Evolutionary conservation across 1,139 yeast genomes (phyloP), one percentile per base, ranked within the genome.

Genomic region (Candida labiduridarum): DNA sequence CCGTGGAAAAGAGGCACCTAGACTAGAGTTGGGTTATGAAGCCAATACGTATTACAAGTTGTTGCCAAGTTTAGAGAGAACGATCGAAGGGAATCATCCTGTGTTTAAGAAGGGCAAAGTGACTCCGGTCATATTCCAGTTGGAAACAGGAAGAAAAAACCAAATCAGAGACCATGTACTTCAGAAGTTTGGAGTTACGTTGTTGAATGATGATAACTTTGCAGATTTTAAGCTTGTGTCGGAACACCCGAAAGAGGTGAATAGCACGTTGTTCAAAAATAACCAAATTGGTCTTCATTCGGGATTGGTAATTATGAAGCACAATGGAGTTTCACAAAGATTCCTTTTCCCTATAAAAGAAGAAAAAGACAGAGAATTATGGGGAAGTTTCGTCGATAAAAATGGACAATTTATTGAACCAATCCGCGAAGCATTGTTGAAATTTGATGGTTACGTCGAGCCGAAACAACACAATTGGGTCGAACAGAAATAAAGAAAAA

Each of bases 211-310:
- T 45, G 67, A 65, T 44, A 60, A 63, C 18, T 65, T 65, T 50
- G 22, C 16, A 1, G 35, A 35, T 5, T 65, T 65, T 51, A 65
- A 64, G 47, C 22, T 36, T 12, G 45, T 19, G 15, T 43, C 60
- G 14, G 35, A 16, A 7, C 16, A 14, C 11, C 31, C 45, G 1
- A 35, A 25, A 7, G 29, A 49, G 30, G 50, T 56, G 9, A 64
- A 64, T 46, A 61, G 65, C 44, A 48, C 39, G 1, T 15, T 48
- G 2, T 65, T 46, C 51, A 54, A 54, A 15, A 53, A 55, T 12
- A 65, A 65, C 48, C 69, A 65, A 44, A 63, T 65, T 11, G 69
- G 62, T 1, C 55, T 65, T 16, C 69, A 65, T 45, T 57, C 65
- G 14, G 67, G 62, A 1, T 60, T 52, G 44, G 44, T 59, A 29